Evolutionary conservation across 177 flowering plant genomes (phyloP), one percentile per base, ranked within the genome.

Genomic region (Vitis hybrid): DNA sequence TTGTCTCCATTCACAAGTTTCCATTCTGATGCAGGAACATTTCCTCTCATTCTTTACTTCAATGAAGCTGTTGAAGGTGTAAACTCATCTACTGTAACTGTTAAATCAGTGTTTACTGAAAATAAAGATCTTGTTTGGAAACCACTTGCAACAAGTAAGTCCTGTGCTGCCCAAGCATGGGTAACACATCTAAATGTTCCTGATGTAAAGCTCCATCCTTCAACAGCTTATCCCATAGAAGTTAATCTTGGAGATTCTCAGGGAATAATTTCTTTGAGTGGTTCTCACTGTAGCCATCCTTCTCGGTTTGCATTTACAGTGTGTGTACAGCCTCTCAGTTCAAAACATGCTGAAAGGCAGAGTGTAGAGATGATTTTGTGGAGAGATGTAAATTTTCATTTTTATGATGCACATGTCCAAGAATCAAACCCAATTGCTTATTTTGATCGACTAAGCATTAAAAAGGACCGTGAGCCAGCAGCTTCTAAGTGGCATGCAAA

Each of bases 1-100:
- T 65, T 73, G n/a, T 58, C 82, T 69, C 81, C 82, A 11, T 67
- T 76, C 65, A 53, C 72, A 27, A 74, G 61, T 67, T 83, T 74
- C 60, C 55, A 32, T 50, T 78, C 81, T 12, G 79, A 78, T 35
- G 48, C 64, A 11, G 80, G 76, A 75, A 74, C 64, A 41, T 71
- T 91, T 76, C 97, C 94, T 11, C 75, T 95, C 49, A 72, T 95
- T 81, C 78, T 95, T 48, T 89, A 86, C 78, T 93, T 95, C 61
- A 86, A 77, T 77, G 86, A 89, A 76, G 74, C 85, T 64, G 94
- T 95, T 74, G 80, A 79, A 78, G 97, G 94, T 73, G 87, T 95
- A 46, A 84, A 77, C 76, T 80, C 90, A 48, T 77, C 83, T 50
- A 83, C 92, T 41, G 79, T 95, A 58, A 72, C 77, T 3, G 76